Evolutionary conservation across 2,329 filamentous ascomycete species (phyloP).

Genomic region (Fusarium neocosmosporiellum): DNA sequence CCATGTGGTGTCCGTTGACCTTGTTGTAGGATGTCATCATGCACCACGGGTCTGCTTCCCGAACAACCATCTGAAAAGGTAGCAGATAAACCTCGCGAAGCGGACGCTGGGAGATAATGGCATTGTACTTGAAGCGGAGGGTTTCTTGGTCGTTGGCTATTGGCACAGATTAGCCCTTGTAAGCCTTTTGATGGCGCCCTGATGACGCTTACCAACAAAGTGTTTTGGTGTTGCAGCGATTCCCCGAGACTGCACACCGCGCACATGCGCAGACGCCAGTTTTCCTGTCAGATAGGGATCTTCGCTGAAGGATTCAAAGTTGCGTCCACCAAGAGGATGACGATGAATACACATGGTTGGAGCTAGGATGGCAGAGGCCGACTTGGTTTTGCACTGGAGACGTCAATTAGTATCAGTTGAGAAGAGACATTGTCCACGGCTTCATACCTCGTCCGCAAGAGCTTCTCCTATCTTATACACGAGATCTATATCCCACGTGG

Average conservation of each 20-base stretch:
- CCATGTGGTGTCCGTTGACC: slow-evolving; percentile 4
- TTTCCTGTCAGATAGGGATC: background rate
- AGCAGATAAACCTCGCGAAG: slow-evolving; percentile 72
- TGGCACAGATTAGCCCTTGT: too few species aligned
- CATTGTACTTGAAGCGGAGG: slow-evolving; percentile 58
- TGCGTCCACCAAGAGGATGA: background rate
- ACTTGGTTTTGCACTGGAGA: background rate
- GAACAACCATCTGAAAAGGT: slow-evolving; percentile 70
- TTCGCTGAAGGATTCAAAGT: background rate
- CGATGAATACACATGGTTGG: background rate
- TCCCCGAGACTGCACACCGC: background rate
- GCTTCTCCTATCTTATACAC: background rate
- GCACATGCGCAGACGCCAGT: background rate
- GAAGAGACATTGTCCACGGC: background rate
- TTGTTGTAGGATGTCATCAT: slow-evolving; percentile 71
- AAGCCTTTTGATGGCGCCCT: background rate
- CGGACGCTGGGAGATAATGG: slow-evolving; percentile 61
- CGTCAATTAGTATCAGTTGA: background rate
- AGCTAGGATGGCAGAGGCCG: background rate
- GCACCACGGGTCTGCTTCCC: slow-evolving; percentile 64
- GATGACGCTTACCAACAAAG: background rate
- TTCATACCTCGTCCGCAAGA: background rate
- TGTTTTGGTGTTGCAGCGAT: background rate
- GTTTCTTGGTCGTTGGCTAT: slow-evolving; percentile 60
- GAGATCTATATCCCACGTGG: background rate